Evolutionary conservation across 371 early-diverging fungal genomes (phyloP), one percentile per base, ranked within the genome.

Genomic region (Rhizopus sp.): DNA sequence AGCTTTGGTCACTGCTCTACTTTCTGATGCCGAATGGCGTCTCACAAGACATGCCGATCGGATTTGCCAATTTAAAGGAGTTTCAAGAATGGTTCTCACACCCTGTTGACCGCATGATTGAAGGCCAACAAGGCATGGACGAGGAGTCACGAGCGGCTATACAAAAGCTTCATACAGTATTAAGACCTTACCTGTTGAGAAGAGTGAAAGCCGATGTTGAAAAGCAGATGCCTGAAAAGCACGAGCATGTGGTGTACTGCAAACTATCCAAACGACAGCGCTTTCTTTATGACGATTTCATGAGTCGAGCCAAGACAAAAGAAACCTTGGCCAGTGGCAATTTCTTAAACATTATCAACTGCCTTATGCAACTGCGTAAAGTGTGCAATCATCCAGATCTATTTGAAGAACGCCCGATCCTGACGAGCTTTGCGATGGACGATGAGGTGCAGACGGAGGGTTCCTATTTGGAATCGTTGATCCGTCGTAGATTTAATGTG

Each of bases 361-460:
- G 92, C 35, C 72, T 98, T 63, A 95, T 96, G 96, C 95, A 97
- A 72, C 80, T 98, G 17, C 89, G 98, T 46, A 97, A 97, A 69
- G 94, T 95, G 12, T 98, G 98, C 66, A 97, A 96, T 57, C 98
- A 98, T 59, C 98, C 98, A 0, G 94, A 93, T 69, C 74, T 97
- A 47, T 94, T 97, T 66, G 92, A 94, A 60, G 93, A 92, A n/a
- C 81, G 93, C 23, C 93, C 93, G 2, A 87, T 94, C 37, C 72
- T 83, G 50, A 90, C 93, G 1, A 85, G 89, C 29, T 92, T 92
- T 72, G 85, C 84, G 5, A 85, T 91, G 83, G 60, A 71, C 0
- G 79, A 80, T 29, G 68, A 78, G 0, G 70, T 78, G 0, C 69
- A 76, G n/a, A 72, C 71, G 0, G 35, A 53, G 0, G 86, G 80